Conservation (phyloP, 2,329 filamentous ascomycete genomes). For the Talaromyces sp. region DNA sequence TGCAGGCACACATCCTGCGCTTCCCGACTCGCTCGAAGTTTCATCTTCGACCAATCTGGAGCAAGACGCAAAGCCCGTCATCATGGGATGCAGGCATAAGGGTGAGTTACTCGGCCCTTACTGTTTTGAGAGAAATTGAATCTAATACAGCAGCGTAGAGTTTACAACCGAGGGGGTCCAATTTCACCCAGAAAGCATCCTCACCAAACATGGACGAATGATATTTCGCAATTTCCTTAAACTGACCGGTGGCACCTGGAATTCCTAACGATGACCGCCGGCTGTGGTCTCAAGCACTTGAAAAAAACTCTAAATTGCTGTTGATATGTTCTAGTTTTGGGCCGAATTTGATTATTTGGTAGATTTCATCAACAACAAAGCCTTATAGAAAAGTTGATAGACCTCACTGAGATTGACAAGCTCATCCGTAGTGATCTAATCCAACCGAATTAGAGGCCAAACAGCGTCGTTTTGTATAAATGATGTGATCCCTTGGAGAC, state of each 20-base stretch:
- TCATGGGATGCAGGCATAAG: constrained; percentile 95
- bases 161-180: constrained; percentile 72
- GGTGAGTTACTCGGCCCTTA: not conserved
- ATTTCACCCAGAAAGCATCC: constrained; percentile 95
- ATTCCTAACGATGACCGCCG: constrained; percentile 25
- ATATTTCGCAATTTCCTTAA: constrained; percentile 93
- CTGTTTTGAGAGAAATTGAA: not conserved
- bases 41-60: constrained; percentile 73
- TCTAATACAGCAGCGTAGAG: constrained; percentile 63
- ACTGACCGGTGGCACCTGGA: constrained; percentile 88
- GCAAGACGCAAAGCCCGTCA: constrained; percentile 70
- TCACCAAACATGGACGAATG: constrained; percentile 79
- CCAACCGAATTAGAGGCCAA: not conserved
- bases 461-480: not conserved
- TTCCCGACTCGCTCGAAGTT: constrained; percentile 82
- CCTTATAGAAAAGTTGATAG: not conserved
- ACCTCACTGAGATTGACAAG: not conserved
- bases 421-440: not conserved
- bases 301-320: not conserved
- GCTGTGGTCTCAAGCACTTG: not conserved
- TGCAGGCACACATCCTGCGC: constrained; percentile 81
- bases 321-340: not conserved
- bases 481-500: not conserved
- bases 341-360: not conserved
- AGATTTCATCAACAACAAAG: not conserved